A percentile compares a stretch with the other conserved stretches of the same genome.
These are phyloP conservation scores for Aciculosporium take DNA, from an alignment of 2,329 filamentous ascomycete species.

Conservation along the genomic window DNA sequence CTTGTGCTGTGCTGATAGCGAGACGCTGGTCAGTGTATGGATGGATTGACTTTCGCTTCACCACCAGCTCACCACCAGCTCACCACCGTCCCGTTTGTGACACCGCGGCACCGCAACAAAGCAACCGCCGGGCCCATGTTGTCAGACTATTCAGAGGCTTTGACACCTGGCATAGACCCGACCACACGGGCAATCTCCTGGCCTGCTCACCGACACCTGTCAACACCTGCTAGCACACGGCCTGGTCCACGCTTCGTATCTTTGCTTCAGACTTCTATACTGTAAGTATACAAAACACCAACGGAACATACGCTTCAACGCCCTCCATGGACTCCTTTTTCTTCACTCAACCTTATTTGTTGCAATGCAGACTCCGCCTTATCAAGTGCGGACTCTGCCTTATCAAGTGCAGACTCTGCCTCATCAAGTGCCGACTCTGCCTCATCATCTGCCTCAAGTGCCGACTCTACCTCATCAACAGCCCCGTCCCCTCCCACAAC, in stretches of 20 bases:
- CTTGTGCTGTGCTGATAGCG: background rate
- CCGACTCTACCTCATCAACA: no score
- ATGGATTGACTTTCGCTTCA: slow-evolving; percentile 1
- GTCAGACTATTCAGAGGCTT: background rate
- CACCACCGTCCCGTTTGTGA: background rate
- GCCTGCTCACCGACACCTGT: background rate
- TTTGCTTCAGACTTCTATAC: no score
- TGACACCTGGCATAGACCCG: background rate
- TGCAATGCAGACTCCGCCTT: background rate
- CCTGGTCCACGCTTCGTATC: no score
- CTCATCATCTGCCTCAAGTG: slow-evolving; percentile 20
- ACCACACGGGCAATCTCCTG: background rate
- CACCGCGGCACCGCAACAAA: background rate
- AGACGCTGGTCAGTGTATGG: background rate
- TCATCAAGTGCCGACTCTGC: slow-evolving; percentile 7
- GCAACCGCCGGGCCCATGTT: no score
- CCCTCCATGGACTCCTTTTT: background rate
- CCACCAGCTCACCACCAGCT: no score
- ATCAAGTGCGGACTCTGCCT: no score
- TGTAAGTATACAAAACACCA: background rate
- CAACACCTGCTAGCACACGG: background rate
- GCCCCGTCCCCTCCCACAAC: no score
- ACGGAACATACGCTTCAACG: background rate
- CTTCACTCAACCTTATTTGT: no score
- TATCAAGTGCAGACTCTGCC: background rate